Conservation (phyloP, 179 eudicot genomes). For the Carnegiea gigantea region DNA sequence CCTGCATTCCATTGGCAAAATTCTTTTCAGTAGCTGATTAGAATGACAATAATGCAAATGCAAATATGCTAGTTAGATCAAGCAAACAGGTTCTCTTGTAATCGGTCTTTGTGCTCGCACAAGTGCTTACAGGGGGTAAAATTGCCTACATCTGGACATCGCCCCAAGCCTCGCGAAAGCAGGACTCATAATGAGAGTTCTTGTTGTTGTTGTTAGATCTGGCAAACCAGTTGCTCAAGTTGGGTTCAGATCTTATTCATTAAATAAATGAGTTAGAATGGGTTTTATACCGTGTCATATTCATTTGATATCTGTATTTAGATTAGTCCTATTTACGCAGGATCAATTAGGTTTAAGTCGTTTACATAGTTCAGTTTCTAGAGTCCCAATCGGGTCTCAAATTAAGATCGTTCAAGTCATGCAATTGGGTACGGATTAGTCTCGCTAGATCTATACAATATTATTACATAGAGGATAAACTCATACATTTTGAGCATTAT, state of each 20-base stretch:
- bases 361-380: not conserved
- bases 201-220: not conserved
- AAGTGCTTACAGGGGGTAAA: no score
- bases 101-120: no score
- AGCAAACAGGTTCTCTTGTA: no score
- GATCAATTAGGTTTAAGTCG: not conserved
- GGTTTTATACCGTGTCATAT: not conserved
- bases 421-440: not conserved
- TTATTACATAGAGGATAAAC: not conserved
- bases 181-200: no score
- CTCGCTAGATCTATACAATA: not conserved
- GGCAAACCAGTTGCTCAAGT: not conserved
- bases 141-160: no score
- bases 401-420: not conserved
- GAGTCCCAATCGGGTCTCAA: not conserved
- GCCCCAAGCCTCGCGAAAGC: no score
- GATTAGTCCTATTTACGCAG: no score
- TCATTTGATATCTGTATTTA: no score
- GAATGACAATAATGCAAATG: not conserved
- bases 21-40: not conserved
- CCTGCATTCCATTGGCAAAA: slow-evolving; percentile 28
- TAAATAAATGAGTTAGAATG: not conserved
- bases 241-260: not conserved
- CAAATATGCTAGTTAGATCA: not conserved
- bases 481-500: slow-evolving; percentile 48